Evolutionary conservation across 108 stramenopile genomes (phyloP).

Genomic region (Nitzschia putrida): DNA sequence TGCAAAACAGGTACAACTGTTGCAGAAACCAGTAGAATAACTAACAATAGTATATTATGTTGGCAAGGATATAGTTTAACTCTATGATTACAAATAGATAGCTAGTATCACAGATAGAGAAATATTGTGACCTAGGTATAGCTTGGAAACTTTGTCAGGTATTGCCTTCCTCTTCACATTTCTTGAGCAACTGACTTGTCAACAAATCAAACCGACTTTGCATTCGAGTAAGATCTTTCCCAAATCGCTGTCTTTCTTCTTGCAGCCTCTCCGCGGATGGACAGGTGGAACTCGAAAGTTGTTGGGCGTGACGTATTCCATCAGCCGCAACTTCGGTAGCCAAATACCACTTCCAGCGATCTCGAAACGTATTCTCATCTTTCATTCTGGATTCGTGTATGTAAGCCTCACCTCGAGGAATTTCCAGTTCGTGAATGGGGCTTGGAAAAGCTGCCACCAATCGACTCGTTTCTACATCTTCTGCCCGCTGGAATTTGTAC

Average conservation of each 20-base stretch:
- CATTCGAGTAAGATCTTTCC: constrained; percentile 3
- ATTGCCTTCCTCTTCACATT: constrained; percentile 1
- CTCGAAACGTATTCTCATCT: not conserved
- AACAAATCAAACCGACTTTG: not conserved
- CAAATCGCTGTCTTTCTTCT: not conserved
- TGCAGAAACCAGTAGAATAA: too few relatives aligned
- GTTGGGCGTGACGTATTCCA: not conserved
- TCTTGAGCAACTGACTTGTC: not conserved
- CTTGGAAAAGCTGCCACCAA: not conserved
- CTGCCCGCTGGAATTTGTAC: constrained; percentile 6
- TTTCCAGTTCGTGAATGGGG: not conserved
- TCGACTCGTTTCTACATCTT: constrained; percentile 12
- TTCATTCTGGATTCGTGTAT: not conserved
- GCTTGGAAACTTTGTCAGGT: too few relatives aligned
- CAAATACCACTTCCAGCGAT: constrained; percentile 11
- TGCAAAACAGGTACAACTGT: too few relatives aligned
- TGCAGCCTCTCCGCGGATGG: not conserved
- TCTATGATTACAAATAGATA: too few relatives aligned
- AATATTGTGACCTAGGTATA: too few relatives aligned
- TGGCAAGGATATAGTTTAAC: too few relatives aligned
- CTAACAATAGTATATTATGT: too few relatives aligned
- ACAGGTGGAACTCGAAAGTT: not conserved
- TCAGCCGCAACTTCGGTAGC: constrained; percentile 1
- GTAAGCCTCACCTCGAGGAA: constrained; percentile 10
- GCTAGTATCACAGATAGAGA: too few relatives aligned